Evolutionary conservation across 805 yeast species (phyloP), one percentile per base, ranked within the genome.

Genomic region (fission yeast (Schizosaccharomyces pombe)): DNA sequence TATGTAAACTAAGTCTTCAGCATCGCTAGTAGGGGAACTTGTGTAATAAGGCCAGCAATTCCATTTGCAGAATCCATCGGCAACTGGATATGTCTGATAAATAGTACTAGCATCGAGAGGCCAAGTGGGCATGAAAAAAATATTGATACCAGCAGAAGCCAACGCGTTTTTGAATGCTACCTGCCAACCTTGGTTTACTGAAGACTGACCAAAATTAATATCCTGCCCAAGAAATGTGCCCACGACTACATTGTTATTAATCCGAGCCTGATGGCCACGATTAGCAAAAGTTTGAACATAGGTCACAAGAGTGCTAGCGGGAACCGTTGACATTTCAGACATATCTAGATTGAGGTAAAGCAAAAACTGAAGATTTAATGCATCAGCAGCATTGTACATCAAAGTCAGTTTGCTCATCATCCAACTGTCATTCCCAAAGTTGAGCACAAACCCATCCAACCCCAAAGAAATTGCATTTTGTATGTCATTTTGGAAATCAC

Each of bases 1-100:
- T 22, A 34, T 11, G 19, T 33, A 52, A 29, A 16, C 12, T 12
- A 16, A 22, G 30, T 52, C 54, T 16, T 52, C 40, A 9, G 40
- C 47, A 19, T 16, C 47, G 12, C 31, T 19, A 26, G 34, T 14
- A 4, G 40, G 40, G 8, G 43, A 8, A 19, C 32, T 22, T 16
- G 12, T 34, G 32, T 16, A 37, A 47, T 32, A 33, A 33, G 56
- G 56, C 56, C 56, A 55, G n/a, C 56, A 31, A 26, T 33, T 52
- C 56, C 56, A 55, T 14, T 34, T 40, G 52, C 24, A 28, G 29
- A 47, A 32, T n/a, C 56, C 56, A n/a, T 54, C 56, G 30, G 52
- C 56, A 26, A 53, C 56, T 2, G 54, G 2, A 39, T 34, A 6
- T 11, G 9, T 52, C 14, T 53, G 33, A 29, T 32, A 34, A 16